Base-by-base conservation (phyloP, 768 basidiomycete genomes). In the Xerocomellus amylosporus region DNA sequence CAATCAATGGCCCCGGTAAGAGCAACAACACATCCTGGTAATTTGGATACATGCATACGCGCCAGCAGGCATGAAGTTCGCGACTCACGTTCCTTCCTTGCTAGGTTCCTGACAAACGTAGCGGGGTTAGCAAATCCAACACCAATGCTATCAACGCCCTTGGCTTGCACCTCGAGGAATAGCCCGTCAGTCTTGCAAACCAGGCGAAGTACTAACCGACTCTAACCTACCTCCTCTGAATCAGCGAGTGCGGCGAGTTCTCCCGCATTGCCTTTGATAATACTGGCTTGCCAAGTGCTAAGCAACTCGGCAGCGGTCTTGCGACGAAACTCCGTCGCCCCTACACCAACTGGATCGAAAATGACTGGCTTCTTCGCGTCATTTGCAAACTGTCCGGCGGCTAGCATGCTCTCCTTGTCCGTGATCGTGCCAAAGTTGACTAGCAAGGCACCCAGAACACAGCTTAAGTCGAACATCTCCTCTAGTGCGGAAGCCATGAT, bases 231-330 rank as follows among this genome's bases (percentile, higher is more conserved):
- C 76, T 95, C 95, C 14, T 69, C 69, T 0, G 88, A 89, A n/a
- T 86, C 80, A 2, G 85, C 82, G 10, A 96, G 68, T 0, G 88
- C 80, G 0, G 86, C 92, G 20, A 98, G 84, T 73, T 98, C 95
- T 15, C 82, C 90, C 0, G 92, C 88, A 64, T 98, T 97, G 4
- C 94, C 94, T 71, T 98, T 98, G 71, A 98, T 94, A 20, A 96
- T 88, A 17, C 88, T 86, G 12, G 87, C 84, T 70, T 95, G 93
- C 83, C 88, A 96, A 22, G 74, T 71, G 54, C 87, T 75, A 19
- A 96, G 71, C 13, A 96, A 76, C 51, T 84, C 90, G 84, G 67
- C 46, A 15, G 63, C 60, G 13, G 77, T 79, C 10, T 75, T 73
- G 58, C 84, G 83, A 45, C 94, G 80, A 67, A 83, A 90, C 4